Evolutionary conservation across 441 rosid species (phyloP).

Genomic region (Gossypium davidsonii): DNA sequence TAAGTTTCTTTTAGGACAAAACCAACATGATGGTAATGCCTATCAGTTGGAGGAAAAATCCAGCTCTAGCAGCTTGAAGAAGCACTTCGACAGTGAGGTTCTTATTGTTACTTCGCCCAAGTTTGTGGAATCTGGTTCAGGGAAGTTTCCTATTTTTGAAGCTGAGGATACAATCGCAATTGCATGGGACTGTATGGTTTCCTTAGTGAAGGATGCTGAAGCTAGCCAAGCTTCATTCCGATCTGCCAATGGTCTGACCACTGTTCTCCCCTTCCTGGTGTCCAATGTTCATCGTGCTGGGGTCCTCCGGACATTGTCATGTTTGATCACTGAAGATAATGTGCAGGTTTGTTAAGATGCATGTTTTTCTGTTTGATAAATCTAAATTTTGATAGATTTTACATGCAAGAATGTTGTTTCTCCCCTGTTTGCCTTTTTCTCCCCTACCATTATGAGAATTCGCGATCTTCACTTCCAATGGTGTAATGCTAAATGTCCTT

Average conservation of each 20-base stretch:
- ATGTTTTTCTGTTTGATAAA: slow-evolving; percentile 8
- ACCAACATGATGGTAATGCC: slow-evolving; percentile 37
- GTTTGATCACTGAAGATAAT: slow-evolving; percentile 91
- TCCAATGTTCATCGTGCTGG: slow-evolving; percentile 85
- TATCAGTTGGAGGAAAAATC: slow-evolving; percentile 58
- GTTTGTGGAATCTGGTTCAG: slow-evolving; percentile 76
- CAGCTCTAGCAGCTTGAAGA: slow-evolving; percentile 80
- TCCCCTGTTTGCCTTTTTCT: neutral
- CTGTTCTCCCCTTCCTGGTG: slow-evolving; percentile 86
- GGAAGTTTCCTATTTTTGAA: slow-evolving; percentile 81
- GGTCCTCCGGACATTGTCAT: slow-evolving; percentile 83
- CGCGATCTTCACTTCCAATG: neutral
- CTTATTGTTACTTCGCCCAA: slow-evolving; percentile 84
- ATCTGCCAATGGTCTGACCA: slow-evolving; percentile 81
- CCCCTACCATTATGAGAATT: neutral
- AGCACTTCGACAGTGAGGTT: slow-evolving; percentile 75
- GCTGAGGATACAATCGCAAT: slow-evolving; percentile 69
- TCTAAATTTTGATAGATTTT: slow-evolving; percentile 12
- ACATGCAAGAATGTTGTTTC: slow-evolving; percentile 1
- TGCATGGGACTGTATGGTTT: slow-evolving; percentile 97
- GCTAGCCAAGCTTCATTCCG: slow-evolving; percentile 87
- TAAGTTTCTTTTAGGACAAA: slow-evolving; percentile 82
- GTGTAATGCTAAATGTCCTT: neutral
- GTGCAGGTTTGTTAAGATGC: slow-evolving; percentile 55
- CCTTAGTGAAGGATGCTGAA: slow-evolving; percentile 95